A percentile compares a stretch with the other conserved stretches of the same genome.
Conservation (phyloP, 768 basidiomycete genomes). For the Macrolepiota fuliginosa region DNA sequence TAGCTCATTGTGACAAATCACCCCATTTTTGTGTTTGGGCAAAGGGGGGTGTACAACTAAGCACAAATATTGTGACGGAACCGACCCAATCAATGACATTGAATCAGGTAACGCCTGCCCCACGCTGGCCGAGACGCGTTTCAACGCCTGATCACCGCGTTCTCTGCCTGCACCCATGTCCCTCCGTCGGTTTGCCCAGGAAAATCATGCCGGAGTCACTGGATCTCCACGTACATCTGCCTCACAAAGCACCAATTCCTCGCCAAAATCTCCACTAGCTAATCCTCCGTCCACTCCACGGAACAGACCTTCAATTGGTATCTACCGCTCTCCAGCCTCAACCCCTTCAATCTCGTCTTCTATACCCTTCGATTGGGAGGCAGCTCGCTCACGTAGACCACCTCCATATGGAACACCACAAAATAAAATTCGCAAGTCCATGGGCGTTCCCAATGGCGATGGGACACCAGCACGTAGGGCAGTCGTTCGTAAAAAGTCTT, state of each 20-base stretch:
- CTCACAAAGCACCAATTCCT: conserved; percentile 18
- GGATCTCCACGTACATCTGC: conserved; percentile 32
- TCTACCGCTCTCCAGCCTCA: conserved; percentile 57
- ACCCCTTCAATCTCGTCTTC: conserved; percentile 77
- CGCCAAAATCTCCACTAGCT: conserved; percentile 30
- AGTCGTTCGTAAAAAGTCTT: conserved; percentile 60
- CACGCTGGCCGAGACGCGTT: conserved; percentile 15
- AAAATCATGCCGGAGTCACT: conserved; percentile 36
- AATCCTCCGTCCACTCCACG: conserved; percentile 38
- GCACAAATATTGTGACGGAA: background rate
- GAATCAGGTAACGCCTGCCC: background rate
- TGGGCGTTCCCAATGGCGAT: conserved; percentile 23
- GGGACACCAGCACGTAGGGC: conserved; percentile 46
- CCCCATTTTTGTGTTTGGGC: conserved; percentile 7
- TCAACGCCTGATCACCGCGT: background rate
- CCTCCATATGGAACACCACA: conserved; percentile 72
- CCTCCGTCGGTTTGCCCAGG: conserved; percentile 57
- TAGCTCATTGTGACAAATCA: conserved; percentile 27
- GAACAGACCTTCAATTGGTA: conserved; percentile 48
- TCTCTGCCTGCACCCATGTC: conserved; percentile 34
- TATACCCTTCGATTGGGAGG: conserved; percentile 85
- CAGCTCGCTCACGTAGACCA: conserved; percentile 65
- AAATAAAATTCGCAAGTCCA: conserved; percentile 43
- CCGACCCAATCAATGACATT: background rate
- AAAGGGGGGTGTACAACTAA: conserved; percentile 7